Evolutionary conservation across 805 yeast genomes (phyloP).

Genomic region (Candida manassasensis): DNA sequence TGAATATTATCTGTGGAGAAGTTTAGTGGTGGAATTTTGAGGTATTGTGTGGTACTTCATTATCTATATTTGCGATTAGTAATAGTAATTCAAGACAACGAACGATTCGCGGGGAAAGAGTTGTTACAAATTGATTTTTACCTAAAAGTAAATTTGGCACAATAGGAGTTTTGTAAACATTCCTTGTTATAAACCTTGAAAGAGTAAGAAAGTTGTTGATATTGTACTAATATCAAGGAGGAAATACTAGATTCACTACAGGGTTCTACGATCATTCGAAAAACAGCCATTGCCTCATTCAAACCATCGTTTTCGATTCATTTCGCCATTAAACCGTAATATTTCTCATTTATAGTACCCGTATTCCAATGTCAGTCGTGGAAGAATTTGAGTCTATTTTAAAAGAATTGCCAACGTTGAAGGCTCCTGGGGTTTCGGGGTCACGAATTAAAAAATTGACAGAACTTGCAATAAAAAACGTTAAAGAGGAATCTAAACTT

Average conservation of each 20-base stretch:
- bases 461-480: slow-evolving; percentile 69
- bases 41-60: too few species aligned
- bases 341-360: background rate
- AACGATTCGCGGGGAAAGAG: background rate
- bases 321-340: slow-evolving; percentile 1
- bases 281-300: too few species aligned
- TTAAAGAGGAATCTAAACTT: slow-evolving; percentile 50
- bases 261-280: too few species aligned
- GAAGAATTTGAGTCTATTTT: slow-evolving; percentile 46
- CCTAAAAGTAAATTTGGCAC: too few species aligned
- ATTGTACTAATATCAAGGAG: too few species aligned
- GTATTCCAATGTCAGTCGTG: slow-evolving; percentile 31
- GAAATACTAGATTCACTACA: too few species aligned
- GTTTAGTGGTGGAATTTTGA: too few species aligned
- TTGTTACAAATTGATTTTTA: background rate
- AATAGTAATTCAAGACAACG: background rate
- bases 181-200: too few species aligned
- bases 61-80: slow-evolving; percentile 1
- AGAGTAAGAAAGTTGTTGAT: too few species aligned
- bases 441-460: slow-evolving; percentile 86
- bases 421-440: slow-evolving; percentile 93
- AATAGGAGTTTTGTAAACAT: too few species aligned
- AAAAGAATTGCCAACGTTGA: slow-evolving; percentile 50
- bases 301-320: background rate
- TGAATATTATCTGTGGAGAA: too few species aligned